Conservation (phyloP, 331 rosid genomes). For the Quercus phellos region DNA sequence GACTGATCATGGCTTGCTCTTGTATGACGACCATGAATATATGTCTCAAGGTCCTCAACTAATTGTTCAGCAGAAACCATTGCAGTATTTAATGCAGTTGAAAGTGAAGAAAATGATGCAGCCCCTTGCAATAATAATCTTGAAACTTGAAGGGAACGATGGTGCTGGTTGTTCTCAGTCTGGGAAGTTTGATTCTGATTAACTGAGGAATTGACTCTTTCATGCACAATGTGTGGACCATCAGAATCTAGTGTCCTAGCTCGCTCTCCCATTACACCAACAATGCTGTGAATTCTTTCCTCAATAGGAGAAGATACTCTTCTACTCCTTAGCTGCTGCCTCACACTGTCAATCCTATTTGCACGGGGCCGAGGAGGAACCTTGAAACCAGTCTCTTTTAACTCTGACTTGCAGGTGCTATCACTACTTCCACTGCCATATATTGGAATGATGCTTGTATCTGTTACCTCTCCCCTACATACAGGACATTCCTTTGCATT, state of each 20-base stretch:
- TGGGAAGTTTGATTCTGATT: slow-evolving; percentile 20
- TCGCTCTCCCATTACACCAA: slow-evolving; percentile 45
- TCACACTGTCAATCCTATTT: slow-evolving; percentile 58
- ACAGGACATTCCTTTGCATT: slow-evolving; percentile 66
- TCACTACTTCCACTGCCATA: slow-evolving; percentile 44
- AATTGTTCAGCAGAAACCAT: slow-evolving; percentile 57
- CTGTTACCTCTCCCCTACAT: slow-evolving; percentile 62
- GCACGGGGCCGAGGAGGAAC: slow-evolving; percentile 65
- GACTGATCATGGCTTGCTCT: slow-evolving; percentile 35
- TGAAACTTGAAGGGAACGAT: slow-evolving; percentile 37
- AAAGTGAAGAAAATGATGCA: slow-evolving; percentile 59
- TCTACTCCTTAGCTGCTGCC: slow-evolving; percentile 50
- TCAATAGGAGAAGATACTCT: slow-evolving; percentile 48
- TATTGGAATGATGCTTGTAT: slow-evolving; percentile 46
- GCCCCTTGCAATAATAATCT: slow-evolving; percentile 48
- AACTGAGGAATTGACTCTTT: slow-evolving; percentile 25
- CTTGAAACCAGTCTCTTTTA: slow-evolving; percentile 25
- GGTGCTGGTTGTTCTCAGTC: slow-evolving; percentile 19
- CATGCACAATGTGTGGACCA: slow-evolving; percentile 7
- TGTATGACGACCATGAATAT: slow-evolving; percentile 24
- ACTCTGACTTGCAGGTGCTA: slow-evolving; percentile 18
- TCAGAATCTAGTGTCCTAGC: slow-evolving; percentile 24
- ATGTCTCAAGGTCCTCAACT: slow-evolving; percentile 55
- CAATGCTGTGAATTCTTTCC: slow-evolving; percentile 41
- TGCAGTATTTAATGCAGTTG: slow-evolving; percentile 62